Conservation (phyloP, 805 yeast genomes). For the Jamesozyma lodderae region DNA sequence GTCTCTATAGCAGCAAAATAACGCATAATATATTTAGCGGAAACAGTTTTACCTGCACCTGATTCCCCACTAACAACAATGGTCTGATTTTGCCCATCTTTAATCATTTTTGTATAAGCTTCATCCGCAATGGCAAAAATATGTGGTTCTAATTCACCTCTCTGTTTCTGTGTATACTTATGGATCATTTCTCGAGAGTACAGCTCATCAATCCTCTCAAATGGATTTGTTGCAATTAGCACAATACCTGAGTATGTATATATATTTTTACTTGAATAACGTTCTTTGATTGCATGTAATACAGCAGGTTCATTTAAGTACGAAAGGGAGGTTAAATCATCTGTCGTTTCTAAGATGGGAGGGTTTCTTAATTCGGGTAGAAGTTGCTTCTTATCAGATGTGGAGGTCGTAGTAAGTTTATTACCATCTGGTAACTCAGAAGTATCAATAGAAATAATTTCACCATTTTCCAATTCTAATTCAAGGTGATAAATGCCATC, state of each 20-base stretch:
- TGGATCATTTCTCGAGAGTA: slow-evolving; percentile 88
- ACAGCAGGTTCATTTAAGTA: slow-evolving; percentile 96
- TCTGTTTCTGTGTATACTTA: slow-evolving; percentile 74
- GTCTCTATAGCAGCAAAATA: slow-evolving; percentile 91
- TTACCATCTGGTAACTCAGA: slow-evolving; percentile 13
- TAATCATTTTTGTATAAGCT: slow-evolving; percentile 90
- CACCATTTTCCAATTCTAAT: slow-evolving; percentile 44
- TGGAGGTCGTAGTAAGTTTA: neutral
- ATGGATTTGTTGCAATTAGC: slow-evolving; percentile 91
- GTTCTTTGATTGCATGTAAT: slow-evolving; percentile 79
- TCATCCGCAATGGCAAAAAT: slow-evolving; percentile 96
- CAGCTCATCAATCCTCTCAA: slow-evolving; percentile 81
- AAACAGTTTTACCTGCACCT: slow-evolving; percentile 97
- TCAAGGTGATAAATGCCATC: slow-evolving; percentile 41
- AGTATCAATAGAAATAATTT: slow-evolving; percentile 37
- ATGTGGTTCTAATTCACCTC: slow-evolving; percentile 96
- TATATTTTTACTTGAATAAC: slow-evolving; percentile 80
- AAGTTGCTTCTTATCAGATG: neutral
- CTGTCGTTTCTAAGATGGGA: slow-evolving; percentile 84
- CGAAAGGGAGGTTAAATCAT: slow-evolving; percentile 85
- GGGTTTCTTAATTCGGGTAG: slow-evolving; percentile 60
- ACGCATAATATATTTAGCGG: slow-evolving; percentile 96
- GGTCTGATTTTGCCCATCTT: slow-evolving; percentile 79
- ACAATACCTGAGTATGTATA: slow-evolving; percentile 97
- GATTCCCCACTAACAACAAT: slow-evolving; percentile 96